phyloP scores from a whole-genome alignment of 148 eudicot species.

The Rhododendron henanense region DNA sequence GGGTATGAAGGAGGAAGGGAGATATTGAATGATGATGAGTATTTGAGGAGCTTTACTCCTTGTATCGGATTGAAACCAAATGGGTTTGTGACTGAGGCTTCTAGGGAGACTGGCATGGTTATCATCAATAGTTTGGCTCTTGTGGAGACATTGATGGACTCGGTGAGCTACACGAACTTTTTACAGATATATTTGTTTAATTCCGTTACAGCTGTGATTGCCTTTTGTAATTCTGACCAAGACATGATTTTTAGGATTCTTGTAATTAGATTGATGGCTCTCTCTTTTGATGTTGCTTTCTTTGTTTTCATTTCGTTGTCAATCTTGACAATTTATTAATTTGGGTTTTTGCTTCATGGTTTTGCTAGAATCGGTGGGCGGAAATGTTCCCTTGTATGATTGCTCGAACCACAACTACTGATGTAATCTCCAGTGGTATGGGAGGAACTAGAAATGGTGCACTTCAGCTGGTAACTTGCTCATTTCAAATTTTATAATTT shows the following conservation, averaged over 20 bases:
- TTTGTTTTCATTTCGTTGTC: not conserved
- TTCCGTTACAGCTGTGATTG: not conserved
- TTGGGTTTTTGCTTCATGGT: slow-evolving; percentile 1
- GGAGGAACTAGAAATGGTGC: slow-evolving; percentile 94
- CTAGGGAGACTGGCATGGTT: slow-evolving; percentile 85
- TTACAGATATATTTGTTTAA: not conserved
- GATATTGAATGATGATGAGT: slow-evolving; percentile 71
- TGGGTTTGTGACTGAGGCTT: slow-evolving; percentile 71
- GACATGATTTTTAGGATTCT: not conserved
- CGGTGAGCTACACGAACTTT: slow-evolving; percentile 35
- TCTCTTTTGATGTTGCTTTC: not conserved
- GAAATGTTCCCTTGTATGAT: slow-evolving; percentile 89
- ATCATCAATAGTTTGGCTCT: slow-evolving; percentile 90
- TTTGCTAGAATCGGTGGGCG: slow-evolving; percentile 68
- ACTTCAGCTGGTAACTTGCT: slow-evolving; percentile 67
- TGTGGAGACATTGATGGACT: slow-evolving; percentile 95
- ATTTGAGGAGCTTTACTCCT: slow-evolving; percentile 53
- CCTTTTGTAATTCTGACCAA: not conserved
- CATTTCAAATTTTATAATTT: not conserved
- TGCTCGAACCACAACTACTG: slow-evolving; percentile 72
- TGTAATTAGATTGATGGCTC: not conserved
- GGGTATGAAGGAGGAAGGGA: slow-evolving; percentile 62
- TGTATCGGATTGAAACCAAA: slow-evolving; percentile 73
- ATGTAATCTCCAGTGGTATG: slow-evolving; percentile 82
- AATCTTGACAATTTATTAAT: not conserved